Percentiles rank a stretch among this genome's conserved stretches.
phyloP scores from a whole-genome alignment of 129 eudicot genomes.

The Saussurea involucrata region DNA sequence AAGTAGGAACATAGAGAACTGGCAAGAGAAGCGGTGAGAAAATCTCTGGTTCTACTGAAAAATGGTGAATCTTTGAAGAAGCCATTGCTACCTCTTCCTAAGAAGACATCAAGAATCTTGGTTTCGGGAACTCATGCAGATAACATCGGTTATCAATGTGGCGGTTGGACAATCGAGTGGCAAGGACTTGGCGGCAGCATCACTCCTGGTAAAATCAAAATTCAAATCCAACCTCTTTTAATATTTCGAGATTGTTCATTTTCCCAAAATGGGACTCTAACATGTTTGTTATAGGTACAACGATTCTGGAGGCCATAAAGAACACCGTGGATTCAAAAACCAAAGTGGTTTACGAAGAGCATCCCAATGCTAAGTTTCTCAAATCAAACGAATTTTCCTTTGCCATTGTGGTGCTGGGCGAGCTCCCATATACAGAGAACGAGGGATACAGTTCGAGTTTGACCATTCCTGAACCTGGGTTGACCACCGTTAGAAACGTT shows the following conservation, averaged over 20 bases:
- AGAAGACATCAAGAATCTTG: slow-evolving; percentile 45
- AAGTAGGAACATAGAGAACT: slow-evolving; percentile 51
- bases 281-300: slow-evolving; percentile 38
- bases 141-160: slow-evolving; percentile 58
- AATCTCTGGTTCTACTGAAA: slow-evolving; percentile 63
- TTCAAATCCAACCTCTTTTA: not conserved
- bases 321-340: slow-evolving; percentile 46
- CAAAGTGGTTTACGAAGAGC: slow-evolving; percentile 42
- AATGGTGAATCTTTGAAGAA: slow-evolving; percentile 34
- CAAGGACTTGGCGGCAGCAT: slow-evolving; percentile 51
- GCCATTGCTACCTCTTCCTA: slow-evolving; percentile 58
- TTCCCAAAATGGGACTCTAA: not conserved
- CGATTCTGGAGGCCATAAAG: slow-evolving; percentile 43
- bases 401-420: slow-evolving; percentile 64
- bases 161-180: slow-evolving; percentile 71
- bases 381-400: slow-evolving; percentile 39
- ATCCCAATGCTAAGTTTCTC: slow-evolving; percentile 33
- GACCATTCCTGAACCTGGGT: slow-evolving; percentile 44
- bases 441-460: slow-evolving; percentile 43
- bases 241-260: too few relatives aligned
- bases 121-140: slow-evolving; percentile 69
- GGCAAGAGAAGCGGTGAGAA: slow-evolving; percentile 72
- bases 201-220: slow-evolving; percentile 37
- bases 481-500: slow-evolving; percentile 33
- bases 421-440: slow-evolving; percentile 61